Evolutionary conservation across 176 grass and related monocot genomes (phyloP).

Genomic region (Musa itinerans): DNA sequence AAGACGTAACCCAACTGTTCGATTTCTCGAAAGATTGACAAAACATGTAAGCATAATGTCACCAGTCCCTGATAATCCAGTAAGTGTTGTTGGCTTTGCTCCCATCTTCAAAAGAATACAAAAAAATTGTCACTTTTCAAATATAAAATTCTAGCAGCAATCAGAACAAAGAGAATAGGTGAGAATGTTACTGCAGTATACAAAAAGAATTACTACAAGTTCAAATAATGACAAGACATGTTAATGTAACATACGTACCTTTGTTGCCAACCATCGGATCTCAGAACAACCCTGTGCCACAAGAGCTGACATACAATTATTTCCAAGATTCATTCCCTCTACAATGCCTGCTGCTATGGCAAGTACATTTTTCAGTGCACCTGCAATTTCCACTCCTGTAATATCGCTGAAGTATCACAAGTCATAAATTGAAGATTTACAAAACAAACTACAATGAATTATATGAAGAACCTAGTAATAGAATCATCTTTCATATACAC

Average conservation of each 20-base stretch:
- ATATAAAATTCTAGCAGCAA: not conserved
- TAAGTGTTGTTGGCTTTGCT: slow-evolving; percentile 70
- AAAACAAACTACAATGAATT: no score
- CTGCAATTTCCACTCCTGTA: slow-evolving; percentile 91
- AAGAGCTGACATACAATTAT: slow-evolving; percentile 95
- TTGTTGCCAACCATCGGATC: slow-evolving; percentile 89
- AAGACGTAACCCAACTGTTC: slow-evolving; percentile 73
- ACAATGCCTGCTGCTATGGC: slow-evolving; percentile 92
- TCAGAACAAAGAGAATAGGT: no score
- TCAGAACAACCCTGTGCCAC: slow-evolving; percentile 90
- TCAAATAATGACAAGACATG: not conserved
- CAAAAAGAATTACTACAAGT: no score
- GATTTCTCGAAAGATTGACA: slow-evolving; percentile 72
- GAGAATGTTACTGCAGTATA: no score
- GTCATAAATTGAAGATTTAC: slow-evolving; percentile 25
- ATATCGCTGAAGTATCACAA: slow-evolving; percentile 69
- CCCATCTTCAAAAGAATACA: slow-evolving; percentile 43
- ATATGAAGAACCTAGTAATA: no score
- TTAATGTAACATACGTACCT: slow-evolving; percentile 28
- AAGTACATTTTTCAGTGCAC: slow-evolving; percentile 84
- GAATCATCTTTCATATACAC: no score
- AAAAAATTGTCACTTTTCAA: not conserved
- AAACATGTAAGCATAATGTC: slow-evolving; percentile 98
- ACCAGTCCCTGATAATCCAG: slow-evolving; percentile 82
- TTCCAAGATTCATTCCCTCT: slow-evolving; percentile 80